Conservation (phyloP, 148 eudicot species). For the Bassia scoparia region DNA sequence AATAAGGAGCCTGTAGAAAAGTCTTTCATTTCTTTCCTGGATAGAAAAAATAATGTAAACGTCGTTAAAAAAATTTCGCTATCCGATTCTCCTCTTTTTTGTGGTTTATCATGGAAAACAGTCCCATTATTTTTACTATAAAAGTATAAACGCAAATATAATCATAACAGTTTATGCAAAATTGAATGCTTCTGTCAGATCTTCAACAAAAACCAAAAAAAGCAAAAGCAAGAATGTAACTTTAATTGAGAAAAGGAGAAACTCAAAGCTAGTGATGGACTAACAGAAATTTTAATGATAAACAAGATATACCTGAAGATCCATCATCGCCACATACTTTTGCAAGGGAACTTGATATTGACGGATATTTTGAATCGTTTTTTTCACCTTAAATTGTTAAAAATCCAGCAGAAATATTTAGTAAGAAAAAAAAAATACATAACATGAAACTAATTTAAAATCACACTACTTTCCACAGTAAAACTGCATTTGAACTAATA, state of each 20-base stretch:
- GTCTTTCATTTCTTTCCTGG: conserved; percentile 74
- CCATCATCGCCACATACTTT: conserved; percentile 97
- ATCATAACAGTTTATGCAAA: background rate
- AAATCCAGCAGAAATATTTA: conserved; percentile 2
- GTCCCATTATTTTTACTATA: background rate
- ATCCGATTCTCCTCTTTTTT: background rate
- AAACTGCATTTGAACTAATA: background rate
- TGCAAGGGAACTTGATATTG: conserved; percentile 92
- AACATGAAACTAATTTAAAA: background rate
- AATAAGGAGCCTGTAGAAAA: conserved; percentile 80
- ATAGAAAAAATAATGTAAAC: conserved; percentile 15
- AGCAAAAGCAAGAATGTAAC: too few relatives aligned
- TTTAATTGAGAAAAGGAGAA: background rate
- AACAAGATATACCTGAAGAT: conserved; percentile 68
- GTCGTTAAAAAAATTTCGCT: background rate
- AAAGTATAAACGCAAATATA: background rate
- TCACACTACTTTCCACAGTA: background rate
- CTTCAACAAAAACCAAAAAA: background rate
- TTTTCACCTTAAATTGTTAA: conserved; percentile 57
- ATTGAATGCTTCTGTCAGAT: background rate
- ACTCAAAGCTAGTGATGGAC: background rate
- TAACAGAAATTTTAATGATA: background rate
- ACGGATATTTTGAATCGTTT: conserved; percentile 79
- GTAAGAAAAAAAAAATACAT: background rate
- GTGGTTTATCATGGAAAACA: background rate